Evolutionary conservation across 1,284 basidiomycete genomes (phyloP), one percentile per base, ranked within the genome.

Genomic region (Vanrija sp.): DNA sequence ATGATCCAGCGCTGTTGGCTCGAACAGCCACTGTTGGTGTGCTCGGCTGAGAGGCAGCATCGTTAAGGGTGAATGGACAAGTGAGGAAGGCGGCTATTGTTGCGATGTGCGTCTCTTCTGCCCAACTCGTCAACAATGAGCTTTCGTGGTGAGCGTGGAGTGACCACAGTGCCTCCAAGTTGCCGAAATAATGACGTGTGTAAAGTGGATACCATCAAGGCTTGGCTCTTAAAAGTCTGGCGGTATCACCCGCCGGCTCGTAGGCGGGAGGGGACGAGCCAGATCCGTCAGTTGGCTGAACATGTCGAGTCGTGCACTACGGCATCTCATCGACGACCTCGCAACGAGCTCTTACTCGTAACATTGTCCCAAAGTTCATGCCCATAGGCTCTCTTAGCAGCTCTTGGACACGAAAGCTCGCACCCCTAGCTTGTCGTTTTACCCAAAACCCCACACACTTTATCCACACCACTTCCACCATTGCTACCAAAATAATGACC

Each of bases 11-110:
- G 58, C 51, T 0, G 54, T 28, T 1, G 49, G 43, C 1, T 53
- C 16, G 52, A 73, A 75, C 7, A 71, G 44, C 73, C 73, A 75
- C 57, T 75, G 72, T 38, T 55, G 21, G 38, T 72, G 67, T 9
- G 57, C 65, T 16, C 47, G 52, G 6, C 58, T 48, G 1, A 73
- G 61, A 7, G 54, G 38, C 12, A 67, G 59, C 72, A 74, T 74
- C 4, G 56, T 34, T 14, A 12, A 28, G 29, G 28, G 43, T 23
- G 43, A 34, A 34, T 34, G 34, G 18, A 43, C n/a, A n/a, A 42
- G 40, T 42, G n/a, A 21, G 40, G 19, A 21, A 14, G 7, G 40
- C 8, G 4, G 14, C 16, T 7, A n/a, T 42, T n/a, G 40, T 34
- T 12, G 12, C 5, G 34, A 12, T 34, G 5, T 34, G 34, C 34